Percentiles rank a stretch among this genome's conserved stretches.
phyloP scores from a whole-genome alignment of 1,284 basidiomycete genomes.

The Kwoniella shivajii region DNA sequence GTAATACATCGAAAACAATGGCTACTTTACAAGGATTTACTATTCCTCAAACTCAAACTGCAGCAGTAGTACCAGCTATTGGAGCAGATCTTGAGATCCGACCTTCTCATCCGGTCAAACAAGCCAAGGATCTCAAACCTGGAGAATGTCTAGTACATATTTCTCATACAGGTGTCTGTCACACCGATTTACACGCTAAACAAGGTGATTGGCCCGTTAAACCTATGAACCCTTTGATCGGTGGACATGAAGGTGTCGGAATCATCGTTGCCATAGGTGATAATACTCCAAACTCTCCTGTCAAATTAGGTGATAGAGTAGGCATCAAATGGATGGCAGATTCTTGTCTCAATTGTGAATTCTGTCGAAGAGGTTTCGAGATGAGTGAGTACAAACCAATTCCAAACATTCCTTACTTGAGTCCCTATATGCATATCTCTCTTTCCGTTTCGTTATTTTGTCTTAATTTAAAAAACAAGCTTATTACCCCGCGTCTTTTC shows the following conservation, averaged over 20 bases:
- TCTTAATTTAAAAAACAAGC: conserved; percentile 1
- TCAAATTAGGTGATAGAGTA: conserved; percentile 72
- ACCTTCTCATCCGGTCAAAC: conserved; percentile 59
- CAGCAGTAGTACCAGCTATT: conserved; percentile 62
- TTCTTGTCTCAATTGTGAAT: conserved; percentile 71
- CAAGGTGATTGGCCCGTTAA: conserved; percentile 70
- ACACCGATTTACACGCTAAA: conserved; percentile 76
- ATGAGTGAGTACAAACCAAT: conserved; percentile 27
- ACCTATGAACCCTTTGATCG: conserved; percentile 72
- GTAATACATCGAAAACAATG: conserved; percentile 10
- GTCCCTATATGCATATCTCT: not conserved
- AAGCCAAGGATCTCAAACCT: conserved; percentile 67
- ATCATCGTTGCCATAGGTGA: conserved; percentile 74
- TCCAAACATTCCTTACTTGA: no score
- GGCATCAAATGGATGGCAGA: conserved; percentile 82
- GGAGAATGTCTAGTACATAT: conserved; percentile 82
- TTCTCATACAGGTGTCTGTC: conserved; percentile 64
- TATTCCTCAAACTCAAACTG: conserved; percentile 67
- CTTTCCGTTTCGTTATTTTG: not conserved
- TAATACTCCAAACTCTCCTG: conserved; percentile 61
- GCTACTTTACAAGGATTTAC: conserved; percentile 16
- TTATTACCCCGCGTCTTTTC: not conserved
- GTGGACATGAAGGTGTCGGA: conserved; percentile 61
- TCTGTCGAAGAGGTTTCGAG: conserved; percentile 71
- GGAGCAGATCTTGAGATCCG: conserved; percentile 53